These are phyloP conservation scores for Neurospora sp. DNA, from an alignment of 495 filamentous ascomycete species.

Conservation along the genomic window DNA sequence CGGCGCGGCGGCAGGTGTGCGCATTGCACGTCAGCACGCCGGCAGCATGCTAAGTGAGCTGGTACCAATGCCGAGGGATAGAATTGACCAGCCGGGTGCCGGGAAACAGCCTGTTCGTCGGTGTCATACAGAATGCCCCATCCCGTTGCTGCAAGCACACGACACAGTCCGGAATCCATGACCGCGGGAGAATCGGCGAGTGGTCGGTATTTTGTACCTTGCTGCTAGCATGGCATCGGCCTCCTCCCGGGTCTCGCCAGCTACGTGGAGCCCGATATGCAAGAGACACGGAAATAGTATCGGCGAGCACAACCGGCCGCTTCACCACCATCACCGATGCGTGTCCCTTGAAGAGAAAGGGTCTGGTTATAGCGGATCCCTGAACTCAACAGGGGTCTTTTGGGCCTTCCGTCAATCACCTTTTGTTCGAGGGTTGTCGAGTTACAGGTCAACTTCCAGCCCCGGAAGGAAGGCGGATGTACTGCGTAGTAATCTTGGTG, in stretches of 20 bases:
- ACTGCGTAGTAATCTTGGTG: not conserved
- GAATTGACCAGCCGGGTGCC: not conserved
- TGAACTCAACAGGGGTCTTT: not conserved
- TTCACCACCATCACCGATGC: not conserved
- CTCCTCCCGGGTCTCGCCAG: not conserved
- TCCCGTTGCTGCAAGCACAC: not conserved
- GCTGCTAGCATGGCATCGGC: not conserved
- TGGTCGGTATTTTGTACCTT: not conserved
- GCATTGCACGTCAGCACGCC: not conserved
- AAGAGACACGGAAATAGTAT: not conserved
- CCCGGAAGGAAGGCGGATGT: not conserved
- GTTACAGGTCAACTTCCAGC: not conserved
- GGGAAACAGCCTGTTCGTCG: not conserved
- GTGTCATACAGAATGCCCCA: not conserved
- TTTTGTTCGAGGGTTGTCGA: not conserved
- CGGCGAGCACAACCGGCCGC: not conserved
- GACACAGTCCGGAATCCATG: not conserved
- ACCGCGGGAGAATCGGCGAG: not conserved
- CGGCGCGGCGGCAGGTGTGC: not conserved
- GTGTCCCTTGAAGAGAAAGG: not conserved
- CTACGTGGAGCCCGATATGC: not conserved
- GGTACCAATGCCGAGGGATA: not conserved
- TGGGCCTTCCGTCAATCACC: not conserved
- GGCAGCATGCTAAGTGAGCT: not conserved
- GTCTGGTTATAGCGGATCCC: not conserved